phyloP scores from a whole-genome alignment of 805 yeast genomes.

The Starmerella floricola region DNA sequence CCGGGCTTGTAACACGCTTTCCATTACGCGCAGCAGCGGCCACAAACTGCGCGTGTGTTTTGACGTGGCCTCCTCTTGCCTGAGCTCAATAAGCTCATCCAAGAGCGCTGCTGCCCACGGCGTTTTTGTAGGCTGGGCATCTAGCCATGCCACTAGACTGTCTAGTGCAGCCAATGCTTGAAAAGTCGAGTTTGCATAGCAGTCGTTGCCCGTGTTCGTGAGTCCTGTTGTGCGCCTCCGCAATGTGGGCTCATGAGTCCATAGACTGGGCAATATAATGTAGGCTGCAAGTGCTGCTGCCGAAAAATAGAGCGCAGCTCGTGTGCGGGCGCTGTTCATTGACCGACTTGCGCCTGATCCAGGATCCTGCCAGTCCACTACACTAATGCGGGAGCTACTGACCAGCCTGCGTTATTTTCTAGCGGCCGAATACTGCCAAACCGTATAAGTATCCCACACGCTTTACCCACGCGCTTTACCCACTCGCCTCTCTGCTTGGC shows the following conservation, averaged over 20 bases:
- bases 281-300: conserved; percentile 5
- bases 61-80: conserved; percentile 43
- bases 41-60: conserved; percentile 56
- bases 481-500: too few relatives aligned
- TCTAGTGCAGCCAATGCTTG: conserved; percentile 40
- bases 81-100: conserved; percentile 34
- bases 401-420: too few relatives aligned
- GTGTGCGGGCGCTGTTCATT: not conserved
- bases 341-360: too few relatives aligned
- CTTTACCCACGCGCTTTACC: too few relatives aligned
- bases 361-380: too few relatives aligned
- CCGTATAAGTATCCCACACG: too few relatives aligned
- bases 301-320: not conserved
- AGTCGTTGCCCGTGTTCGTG: conserved; percentile 70
- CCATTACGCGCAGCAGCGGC: conserved; percentile 65
- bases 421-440: too few relatives aligned
- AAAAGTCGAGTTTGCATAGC: conserved; percentile 81
- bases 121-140: not conserved
- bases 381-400: too few relatives aligned
- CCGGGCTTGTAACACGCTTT: conserved; percentile 55
- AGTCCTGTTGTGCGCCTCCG: conserved; percentile 54
- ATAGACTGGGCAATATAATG: conserved; percentile 8
- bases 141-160: conserved; percentile 21
- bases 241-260: not conserved
- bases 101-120: conserved; percentile 22